These are phyloP conservation scores for Adansonia madagascariensis DNA, from an alignment of 441 rosid genomes.

Conservation along the genomic window DNA sequence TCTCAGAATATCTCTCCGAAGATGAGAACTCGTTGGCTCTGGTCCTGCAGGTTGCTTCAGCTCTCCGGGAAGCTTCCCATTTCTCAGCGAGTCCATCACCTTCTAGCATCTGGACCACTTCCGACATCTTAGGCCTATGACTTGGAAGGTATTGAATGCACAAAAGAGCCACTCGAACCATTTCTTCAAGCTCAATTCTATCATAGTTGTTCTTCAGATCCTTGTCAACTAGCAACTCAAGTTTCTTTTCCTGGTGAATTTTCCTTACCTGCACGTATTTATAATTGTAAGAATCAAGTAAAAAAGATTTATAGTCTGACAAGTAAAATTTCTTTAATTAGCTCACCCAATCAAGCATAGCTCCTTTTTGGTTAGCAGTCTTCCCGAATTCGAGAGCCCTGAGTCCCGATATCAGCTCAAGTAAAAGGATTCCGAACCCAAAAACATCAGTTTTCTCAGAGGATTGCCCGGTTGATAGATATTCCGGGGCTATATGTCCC, in stretches of 20 bases:
- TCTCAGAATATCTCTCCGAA: slow-evolving; percentile 83
- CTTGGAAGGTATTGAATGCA: slow-evolving; percentile 84
- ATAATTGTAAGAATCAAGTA: background rate
- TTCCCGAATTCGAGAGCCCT: slow-evolving; percentile 88
- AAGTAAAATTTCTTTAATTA: background rate
- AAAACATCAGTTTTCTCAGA: slow-evolving; percentile 97
- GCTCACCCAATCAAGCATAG: slow-evolving; percentile 88
- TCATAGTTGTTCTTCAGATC: slow-evolving; percentile 75
- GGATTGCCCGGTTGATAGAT: slow-evolving; percentile 94
- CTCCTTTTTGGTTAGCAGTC: slow-evolving; percentile 82
- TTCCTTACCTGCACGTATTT: slow-evolving; percentile 63
- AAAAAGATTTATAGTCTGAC: too few species aligned
- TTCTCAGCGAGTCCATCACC: slow-evolving; percentile 95
- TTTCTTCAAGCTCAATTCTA: slow-evolving; percentile 79
- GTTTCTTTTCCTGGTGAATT: slow-evolving; percentile 84
- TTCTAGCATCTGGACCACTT: slow-evolving; percentile 94
- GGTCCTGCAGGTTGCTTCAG: slow-evolving; percentile 50
- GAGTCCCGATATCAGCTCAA: slow-evolving; percentile 79
- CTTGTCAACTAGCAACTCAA: slow-evolving; percentile 80
- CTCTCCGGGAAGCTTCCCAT: slow-evolving; percentile 94
- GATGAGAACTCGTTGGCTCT: slow-evolving; percentile 72
- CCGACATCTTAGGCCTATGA: slow-evolving; percentile 92
- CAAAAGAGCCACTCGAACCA: slow-evolving; percentile 79
- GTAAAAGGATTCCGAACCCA: slow-evolving; percentile 92
- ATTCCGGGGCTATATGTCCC: slow-evolving; percentile 94